A percentile compares a stretch with the other conserved stretches of the same genome.
Evolutionary conservation across 345 rosid species (phyloP).

Genomic region (Pistacia integerrima): DNA sequence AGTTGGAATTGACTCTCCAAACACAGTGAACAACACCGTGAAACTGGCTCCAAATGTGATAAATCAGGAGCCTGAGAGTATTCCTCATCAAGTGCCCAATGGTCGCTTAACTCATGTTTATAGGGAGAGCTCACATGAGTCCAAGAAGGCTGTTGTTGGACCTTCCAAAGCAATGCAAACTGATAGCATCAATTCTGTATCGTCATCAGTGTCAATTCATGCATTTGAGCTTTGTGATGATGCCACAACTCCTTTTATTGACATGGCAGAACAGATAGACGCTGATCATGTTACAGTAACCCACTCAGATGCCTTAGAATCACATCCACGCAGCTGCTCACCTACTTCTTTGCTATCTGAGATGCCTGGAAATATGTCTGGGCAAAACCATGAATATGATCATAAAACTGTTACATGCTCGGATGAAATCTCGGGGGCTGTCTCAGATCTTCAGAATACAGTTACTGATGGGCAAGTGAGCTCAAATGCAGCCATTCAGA

Average conservation of each 20-base stretch:
- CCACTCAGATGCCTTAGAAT: slow-evolving; percentile 36
- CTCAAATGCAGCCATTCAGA: slow-evolving; percentile 24
- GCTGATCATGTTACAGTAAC: slow-evolving; percentile 39
- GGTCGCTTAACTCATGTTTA: slow-evolving; percentile 25
- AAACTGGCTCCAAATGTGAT: slow-evolving; percentile 40
- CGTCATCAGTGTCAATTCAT: slow-evolving; percentile 77
- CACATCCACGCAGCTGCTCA: slow-evolving; percentile 35
- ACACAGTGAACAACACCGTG: slow-evolving; percentile 29
- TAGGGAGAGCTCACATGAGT: slow-evolving; percentile 36
- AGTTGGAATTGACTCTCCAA: slow-evolving; percentile 50
- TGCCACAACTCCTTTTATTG: slow-evolving; percentile 65
- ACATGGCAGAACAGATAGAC: slow-evolving; percentile 46
- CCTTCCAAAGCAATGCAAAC: slow-evolving; percentile 60
- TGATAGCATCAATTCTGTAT: slow-evolving; percentile 74
- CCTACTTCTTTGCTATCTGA: slow-evolving; percentile 33
- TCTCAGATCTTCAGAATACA: slow-evolving; percentile 31
- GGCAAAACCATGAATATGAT: slow-evolving; percentile 34
- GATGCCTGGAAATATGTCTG: slow-evolving; percentile 31
- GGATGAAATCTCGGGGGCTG: slow-evolving; percentile 34
- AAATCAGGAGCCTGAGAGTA: slow-evolving; percentile 41
- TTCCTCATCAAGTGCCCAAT: slow-evolving; percentile 33
- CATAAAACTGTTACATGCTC: slow-evolving; percentile 36
- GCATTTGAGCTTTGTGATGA: slow-evolving; percentile 81
- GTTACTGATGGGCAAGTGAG: slow-evolving; percentile 30
- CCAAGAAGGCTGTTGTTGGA: slow-evolving; percentile 42